Conservation (phyloP, 2,329 filamentous ascomycete species). For the Hypoxylon rubiginosum region DNA sequence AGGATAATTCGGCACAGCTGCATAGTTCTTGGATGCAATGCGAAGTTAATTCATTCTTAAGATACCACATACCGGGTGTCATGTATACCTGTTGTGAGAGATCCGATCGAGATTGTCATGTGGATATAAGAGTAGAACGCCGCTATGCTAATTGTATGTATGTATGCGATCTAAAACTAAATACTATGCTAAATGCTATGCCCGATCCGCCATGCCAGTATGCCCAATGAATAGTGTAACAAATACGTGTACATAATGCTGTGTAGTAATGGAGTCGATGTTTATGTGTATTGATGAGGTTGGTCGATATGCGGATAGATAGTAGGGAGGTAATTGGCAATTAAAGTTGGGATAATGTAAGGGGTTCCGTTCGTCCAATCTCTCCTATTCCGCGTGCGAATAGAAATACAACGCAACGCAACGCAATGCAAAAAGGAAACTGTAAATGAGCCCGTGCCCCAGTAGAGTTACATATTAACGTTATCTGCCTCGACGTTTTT, state of each 20-base stretch:
- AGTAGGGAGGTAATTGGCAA: not conserved
- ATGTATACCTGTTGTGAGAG: not conserved
- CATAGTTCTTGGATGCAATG: not conserved
- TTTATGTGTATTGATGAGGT: not conserved
- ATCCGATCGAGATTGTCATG: not conserved
- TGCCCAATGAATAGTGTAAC: slow-evolving; percentile 10
- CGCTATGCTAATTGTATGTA: not conserved
- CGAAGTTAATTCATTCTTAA: not conserved
- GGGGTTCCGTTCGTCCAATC: slow-evolving; percentile 5
- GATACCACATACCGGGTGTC: not conserved
- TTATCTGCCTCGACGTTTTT: slow-evolving; percentile 14
- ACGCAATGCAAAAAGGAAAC: slow-evolving; percentile 13
- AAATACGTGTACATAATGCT: slow-evolving; percentile 25
- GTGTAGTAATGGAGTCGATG: slow-evolving; percentile 2
- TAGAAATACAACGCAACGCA: slow-evolving; percentile 9
- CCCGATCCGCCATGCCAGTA: slow-evolving; percentile 3
- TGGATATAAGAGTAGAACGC: not conserved
- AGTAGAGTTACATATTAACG: slow-evolving; percentile 34
- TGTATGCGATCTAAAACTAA: slow-evolving; percentile 1
- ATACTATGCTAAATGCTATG: slow-evolving; percentile 24
- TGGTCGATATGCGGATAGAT: not conserved
- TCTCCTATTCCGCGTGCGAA: slow-evolving; percentile 11
- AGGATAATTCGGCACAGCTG: slow-evolving; percentile 7
- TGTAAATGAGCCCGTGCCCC: slow-evolving; percentile 8
- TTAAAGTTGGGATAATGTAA: slow-evolving; percentile 3